Evolutionary conservation across 768 basidiomycete species (phyloP), one percentile per base, ranked within the genome.

Genomic region (Termitomyces sp.): DNA sequence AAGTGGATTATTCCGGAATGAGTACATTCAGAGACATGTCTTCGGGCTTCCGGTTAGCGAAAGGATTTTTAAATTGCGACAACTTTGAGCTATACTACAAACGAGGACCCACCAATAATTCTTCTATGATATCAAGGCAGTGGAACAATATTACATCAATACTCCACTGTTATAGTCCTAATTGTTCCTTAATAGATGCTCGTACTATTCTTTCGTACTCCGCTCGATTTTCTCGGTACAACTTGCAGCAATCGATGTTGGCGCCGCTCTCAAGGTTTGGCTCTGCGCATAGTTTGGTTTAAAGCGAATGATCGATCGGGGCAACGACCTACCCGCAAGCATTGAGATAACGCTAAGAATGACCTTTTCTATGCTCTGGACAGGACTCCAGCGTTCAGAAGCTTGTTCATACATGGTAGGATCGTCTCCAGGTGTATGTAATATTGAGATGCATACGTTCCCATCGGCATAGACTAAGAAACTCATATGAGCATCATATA

Each of bases 241-340:
- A 76, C 75, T 98, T 98, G 79, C 94, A 95, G 68, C 94, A 96
- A 74, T 96, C 88, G 61, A 99, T 90, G 74, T 97, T 98, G 53
- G 97, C 97, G 20, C 94, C 94, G 59, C 91, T 94, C 73, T 99
- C 97, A 49, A 98, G 80, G 72, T 99, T 99, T 28, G 97, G 97
- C 75, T 98, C 96, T 64, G 35, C 33, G 24, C 43, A 54, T 59
- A 57, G 63, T 68, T 59, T 58, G 65, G 58, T 52, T 6, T 62
- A 53, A 50, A 46, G 12, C 57, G 53, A 53, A 63, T 47, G 53
- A 61, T 16, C 56, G 55, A 42, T 33, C 54, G 26, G 16, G 16
- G 18, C 26, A 26, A 58, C 55, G 35, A 28, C 83, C 62, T 63
- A 91, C 93, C 92, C 61, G 97, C 95, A 13, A 99, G 80, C 94